Evolutionary conservation across 2,329 filamentous ascomycete genomes (phyloP), one percentile per base, ranked within the genome.

Genomic region (Nemania sp.): DNA sequence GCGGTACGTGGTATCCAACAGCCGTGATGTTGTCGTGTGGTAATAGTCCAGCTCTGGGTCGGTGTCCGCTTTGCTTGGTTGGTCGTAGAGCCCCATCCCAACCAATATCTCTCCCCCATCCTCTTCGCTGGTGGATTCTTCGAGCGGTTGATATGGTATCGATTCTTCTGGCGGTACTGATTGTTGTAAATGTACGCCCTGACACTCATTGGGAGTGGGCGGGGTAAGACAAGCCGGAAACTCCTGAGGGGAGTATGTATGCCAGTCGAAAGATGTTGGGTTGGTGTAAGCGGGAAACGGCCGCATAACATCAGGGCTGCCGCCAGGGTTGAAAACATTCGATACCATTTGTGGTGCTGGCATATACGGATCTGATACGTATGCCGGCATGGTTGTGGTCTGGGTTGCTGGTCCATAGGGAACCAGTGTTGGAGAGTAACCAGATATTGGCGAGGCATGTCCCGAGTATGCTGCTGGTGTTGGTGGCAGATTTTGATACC

Each of bases 71-170:
- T 84, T 83, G 57, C 87, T 88, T 0, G 90, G 90, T 4, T 84
- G 79, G 69, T 92, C 90, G 73, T 95, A 95, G 0, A 95, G 82
- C 0, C 91, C 91, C 83, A 95, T 88, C 18, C 90, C 90, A n/a
- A 92, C 82, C 1, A 94, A 81, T 61, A 92, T 88, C 69, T 92
- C 90, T 39, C 86, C 88, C 13, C 83, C 79, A 35, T 81, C 85
- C 54, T 84, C 79, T 10, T 83, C 79, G 25, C 80, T 85, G 49
- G 84, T 79, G 11, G 77, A 71, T 40, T 85, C 80, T 34, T 83
- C 80, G 21, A 85, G 74, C 5, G 81, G 67, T 57, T 82, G 77
- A 62, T 81, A 84, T 11, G 78, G 74, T 51, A 81, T 79, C 5
- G 75, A 72, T 59, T 84, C 82, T 49, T 86, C 82, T 11, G 81